A percentile compares a stretch with the other conserved stretches of the same genome.
These are phyloP conservation scores for Coemansia sp. DNA, from an alignment of 371 early-diverging fungal species.

Conservation along the genomic window DNA sequence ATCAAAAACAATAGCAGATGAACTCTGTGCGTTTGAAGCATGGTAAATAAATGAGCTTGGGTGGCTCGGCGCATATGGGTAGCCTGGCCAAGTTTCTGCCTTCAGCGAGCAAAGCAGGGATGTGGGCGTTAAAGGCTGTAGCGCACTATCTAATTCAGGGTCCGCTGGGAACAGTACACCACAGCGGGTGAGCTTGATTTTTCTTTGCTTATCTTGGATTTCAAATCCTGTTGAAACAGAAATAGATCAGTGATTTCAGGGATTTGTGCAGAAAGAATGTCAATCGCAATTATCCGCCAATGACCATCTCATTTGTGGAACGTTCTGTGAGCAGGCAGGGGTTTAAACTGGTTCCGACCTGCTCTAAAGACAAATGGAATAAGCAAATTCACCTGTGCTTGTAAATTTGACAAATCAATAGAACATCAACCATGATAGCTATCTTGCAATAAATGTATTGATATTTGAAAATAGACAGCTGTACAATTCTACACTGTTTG, in stretches of 20 bases:
- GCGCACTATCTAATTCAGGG: too few relatives aligned
- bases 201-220: not conserved
- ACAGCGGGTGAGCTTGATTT: too few relatives aligned
- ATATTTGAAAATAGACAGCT: too few relatives aligned
- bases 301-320: too few relatives aligned
- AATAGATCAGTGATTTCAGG: not conserved
- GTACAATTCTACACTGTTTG: too few relatives aligned
- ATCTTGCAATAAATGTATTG: too few relatives aligned
- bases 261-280: not conserved
- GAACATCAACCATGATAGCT: too few relatives aligned
- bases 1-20: not conserved
- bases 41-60: not conserved
- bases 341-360: not conserved
- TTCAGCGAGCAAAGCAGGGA: not conserved
- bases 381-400: not conserved
- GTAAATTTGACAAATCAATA: not conserved
- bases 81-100: not conserved
- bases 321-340: not conserved
- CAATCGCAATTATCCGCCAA: not conserved
- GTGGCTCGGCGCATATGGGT: not conserved
- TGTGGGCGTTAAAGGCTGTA: too few relatives aligned
- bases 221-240: not conserved
- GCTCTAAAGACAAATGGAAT: too few relatives aligned
- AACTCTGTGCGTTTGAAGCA: not conserved
- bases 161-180: not conserved